These are phyloP conservation scores for Brachypodium distachyon DNA, from an alignment of 202 grass and related monocot genomes.

Conservation along the genomic window DNA sequence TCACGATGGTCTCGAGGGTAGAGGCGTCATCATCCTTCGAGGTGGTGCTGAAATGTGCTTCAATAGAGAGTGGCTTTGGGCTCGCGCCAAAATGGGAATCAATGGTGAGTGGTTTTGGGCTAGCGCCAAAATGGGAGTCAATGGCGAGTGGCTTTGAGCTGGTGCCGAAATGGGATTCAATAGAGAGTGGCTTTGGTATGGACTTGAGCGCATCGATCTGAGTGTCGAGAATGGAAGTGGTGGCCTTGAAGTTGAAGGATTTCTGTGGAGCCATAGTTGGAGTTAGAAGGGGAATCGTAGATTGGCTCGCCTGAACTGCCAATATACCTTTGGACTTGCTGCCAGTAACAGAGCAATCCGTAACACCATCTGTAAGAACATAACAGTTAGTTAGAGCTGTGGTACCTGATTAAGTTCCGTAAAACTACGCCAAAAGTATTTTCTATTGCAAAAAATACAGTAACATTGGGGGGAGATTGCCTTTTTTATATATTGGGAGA, in stretches of 20 bases:
- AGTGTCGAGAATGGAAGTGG: slow-evolving; percentile 43
- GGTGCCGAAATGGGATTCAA: slow-evolving; percentile 45
- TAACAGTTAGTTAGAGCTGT: not conserved
- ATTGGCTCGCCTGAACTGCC: slow-evolving; percentile 52
- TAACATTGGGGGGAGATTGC: not conserved
- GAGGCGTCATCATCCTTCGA: slow-evolving; percentile 73
- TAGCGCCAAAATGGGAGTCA: slow-evolving; percentile 40
- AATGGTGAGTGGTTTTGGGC: slow-evolving; percentile 44
- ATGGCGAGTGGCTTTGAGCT: slow-evolving; percentile 42
- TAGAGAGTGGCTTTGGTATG: slow-evolving; percentile 48
- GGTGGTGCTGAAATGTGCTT: slow-evolving; percentile 46
- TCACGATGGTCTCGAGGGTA: slow-evolving; percentile 88
- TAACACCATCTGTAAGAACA: slow-evolving; percentile 78
- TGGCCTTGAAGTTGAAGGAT: slow-evolving; percentile 70
- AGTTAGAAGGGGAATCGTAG: slow-evolving; percentile 39
- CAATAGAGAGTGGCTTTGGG: slow-evolving; percentile 49
- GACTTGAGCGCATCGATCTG: slow-evolving; percentile 54
- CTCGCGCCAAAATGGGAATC: slow-evolving; percentile 44
- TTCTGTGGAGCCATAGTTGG: slow-evolving; percentile 46
- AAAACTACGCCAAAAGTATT: not conserved
- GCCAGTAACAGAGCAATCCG: slow-evolving; percentile 94
- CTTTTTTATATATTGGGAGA: not conserved
- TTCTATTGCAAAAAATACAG: not conserved
- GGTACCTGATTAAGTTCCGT: not conserved
- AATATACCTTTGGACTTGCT: slow-evolving; percentile 77